These are phyloP conservation scores for Withania somnifera DNA, from an alignment of 305 asterid species.

Conservation along the genomic window DNA sequence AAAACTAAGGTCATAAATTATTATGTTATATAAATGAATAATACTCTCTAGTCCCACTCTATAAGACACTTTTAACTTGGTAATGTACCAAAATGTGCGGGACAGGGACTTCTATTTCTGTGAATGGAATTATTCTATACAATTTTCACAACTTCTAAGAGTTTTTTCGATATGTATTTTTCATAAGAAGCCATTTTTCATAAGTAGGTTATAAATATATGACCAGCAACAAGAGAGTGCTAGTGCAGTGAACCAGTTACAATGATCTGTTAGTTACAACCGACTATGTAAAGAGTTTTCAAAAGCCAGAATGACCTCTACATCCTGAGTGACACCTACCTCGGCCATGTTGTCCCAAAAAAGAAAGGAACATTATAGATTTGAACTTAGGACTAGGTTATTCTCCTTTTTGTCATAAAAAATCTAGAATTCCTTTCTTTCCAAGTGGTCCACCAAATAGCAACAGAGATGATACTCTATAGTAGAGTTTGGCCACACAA, in stretches of 20 bases:
- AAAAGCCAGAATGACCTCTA: neutral
- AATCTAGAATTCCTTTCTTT: neutral
- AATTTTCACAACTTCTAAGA: neutral
- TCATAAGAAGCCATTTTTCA: neutral
- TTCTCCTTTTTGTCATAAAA: neutral
- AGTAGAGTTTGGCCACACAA: neutral
- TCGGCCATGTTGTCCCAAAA: neutral
- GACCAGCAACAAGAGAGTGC: neutral
- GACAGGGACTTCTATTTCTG: no score
- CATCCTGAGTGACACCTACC: neutral
- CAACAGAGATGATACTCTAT: neutral
- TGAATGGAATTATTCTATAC: neutral
- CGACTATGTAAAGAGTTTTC: neutral
- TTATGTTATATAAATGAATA: neutral
- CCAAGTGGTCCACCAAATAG: neutral
- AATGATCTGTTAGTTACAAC: neutral
- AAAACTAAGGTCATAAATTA: neutral
- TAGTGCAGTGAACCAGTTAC: neutral
- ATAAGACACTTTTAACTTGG: neutral
- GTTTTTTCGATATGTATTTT: neutral
- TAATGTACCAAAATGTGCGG: neutral
- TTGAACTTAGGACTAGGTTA: neutral
- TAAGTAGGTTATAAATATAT: neutral
- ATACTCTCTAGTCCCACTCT: neutral
- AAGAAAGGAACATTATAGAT: neutral